These are phyloP conservation scores for Penicillium sp. DNA, from an alignment of 2,329 filamentous ascomycete species.

Conservation along the genomic window DNA sequence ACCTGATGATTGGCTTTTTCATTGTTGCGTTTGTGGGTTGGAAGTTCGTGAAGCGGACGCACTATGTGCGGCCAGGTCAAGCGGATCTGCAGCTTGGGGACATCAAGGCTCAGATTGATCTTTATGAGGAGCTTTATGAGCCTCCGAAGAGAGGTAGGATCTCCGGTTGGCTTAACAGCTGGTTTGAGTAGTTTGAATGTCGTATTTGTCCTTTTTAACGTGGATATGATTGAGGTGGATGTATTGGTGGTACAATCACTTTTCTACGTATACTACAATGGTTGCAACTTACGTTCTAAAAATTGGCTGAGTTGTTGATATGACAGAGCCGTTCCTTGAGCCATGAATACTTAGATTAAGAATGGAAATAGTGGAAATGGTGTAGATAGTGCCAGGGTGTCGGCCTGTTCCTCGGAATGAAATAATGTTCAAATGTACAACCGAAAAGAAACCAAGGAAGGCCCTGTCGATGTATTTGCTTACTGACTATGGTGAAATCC, in stretches of 20 bases:
- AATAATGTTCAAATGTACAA: too few species aligned
- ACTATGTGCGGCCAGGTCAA: slow-evolving; percentile 53
- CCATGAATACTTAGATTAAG: too few species aligned
- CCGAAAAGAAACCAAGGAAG: too few species aligned
- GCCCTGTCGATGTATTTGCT: too few species aligned
- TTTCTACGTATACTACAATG: neutral
- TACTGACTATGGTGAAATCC: too few species aligned
- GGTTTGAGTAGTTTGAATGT: slow-evolving; percentile 16
- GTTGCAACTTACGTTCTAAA: neutral
- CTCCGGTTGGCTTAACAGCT: slow-evolving; percentile 20
- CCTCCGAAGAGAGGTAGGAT: slow-evolving; percentile 22
- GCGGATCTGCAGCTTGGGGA: slow-evolving; percentile 53
- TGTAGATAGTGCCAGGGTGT: too few species aligned
- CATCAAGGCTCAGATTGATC: slow-evolving; percentile 29
- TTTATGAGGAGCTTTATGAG: slow-evolving; percentile 24
- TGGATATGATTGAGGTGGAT: neutral
- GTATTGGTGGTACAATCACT: neutral
- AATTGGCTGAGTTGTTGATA: neutral
- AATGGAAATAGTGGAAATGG: too few species aligned
- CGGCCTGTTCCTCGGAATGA: too few species aligned
- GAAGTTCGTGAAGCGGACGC: slow-evolving; percentile 67
- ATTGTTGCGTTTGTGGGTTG: slow-evolving; percentile 65
- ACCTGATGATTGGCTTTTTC: slow-evolving; percentile 66
- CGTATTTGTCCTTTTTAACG: neutral
- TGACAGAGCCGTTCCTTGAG: neutral